Base-by-base conservation (phyloP, 2,329 filamentous ascomycete species). In the Lasiodiplodia gonubiensis region DNA sequence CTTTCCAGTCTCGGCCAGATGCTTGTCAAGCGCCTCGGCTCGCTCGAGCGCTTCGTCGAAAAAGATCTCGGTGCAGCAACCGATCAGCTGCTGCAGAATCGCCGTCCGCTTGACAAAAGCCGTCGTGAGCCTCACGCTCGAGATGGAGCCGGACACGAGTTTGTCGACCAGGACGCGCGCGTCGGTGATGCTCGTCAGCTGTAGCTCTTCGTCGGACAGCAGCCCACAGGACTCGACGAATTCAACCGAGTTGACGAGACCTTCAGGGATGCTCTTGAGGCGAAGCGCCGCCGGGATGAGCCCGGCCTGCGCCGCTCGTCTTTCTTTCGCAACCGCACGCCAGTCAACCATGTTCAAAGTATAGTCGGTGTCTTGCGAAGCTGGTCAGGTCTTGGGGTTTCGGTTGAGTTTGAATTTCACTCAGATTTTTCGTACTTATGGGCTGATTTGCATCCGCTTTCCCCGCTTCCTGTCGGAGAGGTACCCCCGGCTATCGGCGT, bases 51-150 rank as follows among this genome's bases (percentile, higher is more conserved):
- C 82, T 0, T 75, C 77, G 54, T 82, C 80, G 71, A 83, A 84
- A 76, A 81, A 75, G 14, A 82, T 79, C 69, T 83, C 81, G 2
- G 80, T 82, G 7, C 81, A 67, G 66, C 80, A 82, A 64, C 76
- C 79, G 14, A 75, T 79, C 21, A 88, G 76, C 71, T 89, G 88
- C 67, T 90, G 88, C 1, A 88, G 86, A 51, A 85, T 79, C 0
- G 83, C 80, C 0, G 83, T 82, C 5, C 84, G 76, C 70, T 85
- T 85, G 70, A 82, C 83, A 70, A 85, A 90, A 0, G 86, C 87
- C 16, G 74, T 77, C 1, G 81, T 78, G 1, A 88, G 85, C 16
- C 85, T 80, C 7, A 73, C 68, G 57, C 74, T 77, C 25, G 52
- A 78, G 0, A 74, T 55, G 6, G 74, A 39, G 2, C 74, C 69